Base-by-base conservation (phyloP, 2,329 filamentous ascomycete species). In the Pseudopyrenochaeta lycopersici region DNA sequence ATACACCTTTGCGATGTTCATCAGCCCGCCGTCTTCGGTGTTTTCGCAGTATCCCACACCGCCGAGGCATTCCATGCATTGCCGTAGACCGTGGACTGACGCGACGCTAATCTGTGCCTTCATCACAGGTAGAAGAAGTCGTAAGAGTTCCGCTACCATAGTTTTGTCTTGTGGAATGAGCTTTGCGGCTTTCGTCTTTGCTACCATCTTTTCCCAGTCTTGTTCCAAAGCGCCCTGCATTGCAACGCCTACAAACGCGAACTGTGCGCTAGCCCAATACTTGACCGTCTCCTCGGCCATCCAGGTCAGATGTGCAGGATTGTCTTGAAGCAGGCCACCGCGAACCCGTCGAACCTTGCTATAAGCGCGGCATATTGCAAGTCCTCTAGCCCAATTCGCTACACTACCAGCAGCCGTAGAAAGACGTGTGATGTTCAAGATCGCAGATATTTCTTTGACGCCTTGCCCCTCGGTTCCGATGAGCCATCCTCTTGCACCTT, bases 11-110 rank as follows among this genome's bases (percentile, higher is more conserved):
- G 88, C 82, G 3, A 91, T 76, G 64, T 91, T 92, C 52, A 90
- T 77, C 11, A 73, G 43, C 0, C 70, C 67, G 32, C 85, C 82
- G 44, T 87, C 85, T 52, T 86, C 84, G 53, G 83, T 79, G 47
- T 83, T 89, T 64, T 87, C 80, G 20, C 88, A 80, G 61, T 89
- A 90, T 0, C 88, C 87, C 0, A 90, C 83, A 1, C 88, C 88
- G 7, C 88, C 88, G 0, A 90, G 78, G 1, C 81, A 79, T 64
- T 89, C 87, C 83, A 90, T 88, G 77, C 76, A 36, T 85, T 81
- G 7, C 78, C 76, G 9, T 76, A 74, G 60, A 80, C 83, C 72
- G 82, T 85, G 4, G 80, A 82, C 59, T 2, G 61, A 62, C 7
- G 70, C 62, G 2, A 71, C 64, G 17, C 62, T 70, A 12, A 67